Evolutionary conservation across 345 rosid species (phyloP), one percentile per base, ranked within the genome.

Genomic region (Ceriops decandra): DNA sequence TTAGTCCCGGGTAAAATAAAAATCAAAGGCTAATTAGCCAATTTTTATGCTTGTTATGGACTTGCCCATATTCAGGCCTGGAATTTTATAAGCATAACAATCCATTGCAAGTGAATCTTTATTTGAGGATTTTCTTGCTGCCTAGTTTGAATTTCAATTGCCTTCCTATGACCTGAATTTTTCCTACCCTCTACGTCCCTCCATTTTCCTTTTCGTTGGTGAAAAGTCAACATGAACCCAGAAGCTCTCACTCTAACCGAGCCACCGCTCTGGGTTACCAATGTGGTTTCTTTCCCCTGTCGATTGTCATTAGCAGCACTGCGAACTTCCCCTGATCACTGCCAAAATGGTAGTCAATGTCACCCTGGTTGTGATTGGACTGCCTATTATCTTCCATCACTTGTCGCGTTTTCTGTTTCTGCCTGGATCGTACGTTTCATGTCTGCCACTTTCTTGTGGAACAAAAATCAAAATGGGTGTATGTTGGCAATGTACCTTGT

Each of bases 341-440:
- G 81, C 68, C 30, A 59, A 69, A 74, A 54, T 80, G 84, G 79
- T 10, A 78, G 84, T 58, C 73, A 51, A 66, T 49, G 38, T 57
- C 70, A 74, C 57, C 38, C 1, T 0, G 79, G 72, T 42, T 74
- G 62, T 35, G 35, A 31, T 20, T 77, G 79, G 84, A 74, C 71
- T 35, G 36, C 67, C 38, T 68, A 68, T 42, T 71, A 68, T 19
- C 74, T 69, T 27, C 67, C 76, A n/a, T 62, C 60, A 36, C 9
- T 77, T 57, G 62, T 77, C 22, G 20, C 51, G 35, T 49, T 80
- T 26, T 71, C 76, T 1, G 52, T 74, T 33, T 33, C 77, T 35
- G 33, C 74, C 51, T 68, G 57, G 70, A 38, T 64, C 42, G 5
- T 74, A 15, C 33, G 60, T 30, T 2, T 59, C 66, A 24, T 65